Conservation (phyloP, 2,329 filamentous ascomycete genomes). For the Scedosporium dehoogii region DNA sequence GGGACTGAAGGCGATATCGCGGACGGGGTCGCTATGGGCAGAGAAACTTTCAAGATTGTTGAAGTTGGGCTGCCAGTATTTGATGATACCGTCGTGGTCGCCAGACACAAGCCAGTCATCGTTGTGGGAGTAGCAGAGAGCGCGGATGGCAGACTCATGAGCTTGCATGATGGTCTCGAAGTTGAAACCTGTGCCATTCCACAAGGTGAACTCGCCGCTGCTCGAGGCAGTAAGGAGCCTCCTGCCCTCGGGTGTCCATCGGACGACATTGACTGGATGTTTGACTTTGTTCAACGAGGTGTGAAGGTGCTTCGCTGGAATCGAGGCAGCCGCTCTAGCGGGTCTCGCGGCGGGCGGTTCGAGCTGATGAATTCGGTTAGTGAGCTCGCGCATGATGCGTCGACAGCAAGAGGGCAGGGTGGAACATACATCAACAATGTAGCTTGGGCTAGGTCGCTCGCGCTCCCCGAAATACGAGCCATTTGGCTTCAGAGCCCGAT, state of each 20-base stretch:
- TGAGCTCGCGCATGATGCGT: background rate
- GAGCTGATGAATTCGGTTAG: constrained; percentile 47
- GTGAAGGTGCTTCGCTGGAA: constrained; percentile 91
- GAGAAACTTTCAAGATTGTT: constrained; percentile 96
- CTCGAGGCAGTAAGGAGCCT: constrained; percentile 86
- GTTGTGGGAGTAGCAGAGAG: constrained; percentile 81
- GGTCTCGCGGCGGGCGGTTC: constrained; percentile 71
- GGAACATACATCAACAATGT: constrained; percentile 69
- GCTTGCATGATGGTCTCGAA: constrained; percentile 99
- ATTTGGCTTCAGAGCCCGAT: constrained; percentile 60
- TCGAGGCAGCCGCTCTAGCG: constrained; percentile 68
- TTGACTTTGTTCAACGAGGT: constrained; percentile 98
- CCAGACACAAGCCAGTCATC: constrained; percentile 96
- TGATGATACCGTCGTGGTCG: constrained; percentile 89
- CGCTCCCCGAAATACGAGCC: constrained; percentile 61
- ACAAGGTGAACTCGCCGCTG: constrained; percentile 94
- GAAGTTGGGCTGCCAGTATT: constrained; percentile 99
- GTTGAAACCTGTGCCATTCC: constrained; percentile 98
- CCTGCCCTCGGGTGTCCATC: constrained; percentile 94
- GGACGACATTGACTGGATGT: constrained; percentile 91
- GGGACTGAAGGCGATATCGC: constrained; percentile 86
- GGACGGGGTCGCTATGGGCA: constrained; percentile 80
- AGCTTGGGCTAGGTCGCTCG: constrained; percentile 80
- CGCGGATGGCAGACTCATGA: constrained; percentile 79
- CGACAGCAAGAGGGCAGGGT: background rate